A percentile compares a stretch with the other conserved stretches of the same genome.
These are phyloP conservation scores for Aspergillus cejpii DNA, from an alignment of 2,329 filamentous ascomycete species.

Conservation along the genomic window DNA sequence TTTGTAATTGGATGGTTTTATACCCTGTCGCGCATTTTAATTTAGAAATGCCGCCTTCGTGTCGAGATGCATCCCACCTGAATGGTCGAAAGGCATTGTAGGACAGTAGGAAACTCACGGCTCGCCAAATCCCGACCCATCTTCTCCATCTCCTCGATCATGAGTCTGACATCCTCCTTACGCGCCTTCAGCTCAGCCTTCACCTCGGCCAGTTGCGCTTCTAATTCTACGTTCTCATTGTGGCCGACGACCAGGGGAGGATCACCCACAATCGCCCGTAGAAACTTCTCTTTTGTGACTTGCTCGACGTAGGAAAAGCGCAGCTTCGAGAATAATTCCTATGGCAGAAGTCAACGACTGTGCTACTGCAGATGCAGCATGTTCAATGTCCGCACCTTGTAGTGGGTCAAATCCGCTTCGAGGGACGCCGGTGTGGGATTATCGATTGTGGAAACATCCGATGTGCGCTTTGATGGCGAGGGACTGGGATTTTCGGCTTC, in stretches of 20 bases:
- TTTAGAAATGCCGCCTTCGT: neutral
- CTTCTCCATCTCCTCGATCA: constrained; percentile 67
- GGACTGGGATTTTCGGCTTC: constrained; percentile 21
- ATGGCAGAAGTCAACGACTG: constrained; percentile 3
- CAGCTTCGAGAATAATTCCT: constrained; percentile 89
- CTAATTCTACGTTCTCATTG: constrained; percentile 72
- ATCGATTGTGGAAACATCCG: constrained; percentile 64
- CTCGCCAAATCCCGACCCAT: constrained; percentile 59
- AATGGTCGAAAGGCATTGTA: too few relatives aligned
- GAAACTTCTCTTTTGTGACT: constrained; percentile 96
- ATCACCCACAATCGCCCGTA: constrained; percentile 84
- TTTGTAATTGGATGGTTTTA: constrained; percentile 49
- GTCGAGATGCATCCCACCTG: too few relatives aligned
- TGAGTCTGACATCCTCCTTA: constrained; percentile 68
- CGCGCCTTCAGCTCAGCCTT: constrained; percentile 72
- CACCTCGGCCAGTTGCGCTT: constrained; percentile 59
- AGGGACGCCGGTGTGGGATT: constrained; percentile 68
- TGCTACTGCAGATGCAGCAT: neutral
- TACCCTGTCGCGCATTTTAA: constrained; percentile 39
- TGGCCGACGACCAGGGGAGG: constrained; percentile 78
- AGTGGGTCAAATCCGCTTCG: constrained; percentile 77
- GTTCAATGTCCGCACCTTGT: constrained; percentile 51
- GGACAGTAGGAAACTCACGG: constrained; percentile 31
- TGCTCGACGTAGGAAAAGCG: constrained; percentile 97
- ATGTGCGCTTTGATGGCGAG: constrained; percentile 52